A percentile compares a stretch with the other conserved stretches of the same genome.
phyloP scores from a whole-genome alignment of 176 grass and related monocot species.

The Dendrocalamus sinicus region DNA sequence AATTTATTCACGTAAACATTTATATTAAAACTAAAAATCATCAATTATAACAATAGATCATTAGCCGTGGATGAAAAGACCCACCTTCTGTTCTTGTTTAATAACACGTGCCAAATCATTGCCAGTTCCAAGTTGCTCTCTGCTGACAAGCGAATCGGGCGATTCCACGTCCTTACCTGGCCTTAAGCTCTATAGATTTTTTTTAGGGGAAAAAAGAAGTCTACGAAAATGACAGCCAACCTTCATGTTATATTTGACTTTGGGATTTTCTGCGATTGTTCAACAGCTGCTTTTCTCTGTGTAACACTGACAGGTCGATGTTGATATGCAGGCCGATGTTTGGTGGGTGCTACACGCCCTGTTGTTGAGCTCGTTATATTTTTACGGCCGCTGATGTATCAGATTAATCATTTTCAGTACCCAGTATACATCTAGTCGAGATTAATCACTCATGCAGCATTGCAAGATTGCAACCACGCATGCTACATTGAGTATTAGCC shows the following conservation, averaged over 20 bases:
- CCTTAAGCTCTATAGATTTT: not conserved
- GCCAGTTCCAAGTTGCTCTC: too few species aligned
- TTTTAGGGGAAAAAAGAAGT: not conserved
- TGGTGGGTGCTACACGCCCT: too few species aligned
- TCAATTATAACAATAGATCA: too few species aligned
- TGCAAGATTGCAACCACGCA: not conserved
- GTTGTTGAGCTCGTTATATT: too few species aligned
- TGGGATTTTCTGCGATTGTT: not conserved
- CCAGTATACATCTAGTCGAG: not conserved
- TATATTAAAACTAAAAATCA: too few species aligned
- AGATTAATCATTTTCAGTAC: too few species aligned
- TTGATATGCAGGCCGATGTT: not conserved
- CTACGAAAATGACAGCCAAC: conserved; percentile 10
- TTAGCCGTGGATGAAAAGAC: too few species aligned
- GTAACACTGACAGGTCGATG: not conserved
- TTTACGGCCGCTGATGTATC: too few species aligned
- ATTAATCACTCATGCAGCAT: not conserved
- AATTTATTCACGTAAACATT: fast-evolving
- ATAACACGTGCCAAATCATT: too few species aligned
- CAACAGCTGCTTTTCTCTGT: not conserved
- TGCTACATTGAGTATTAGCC: too few species aligned
- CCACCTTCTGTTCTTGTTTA: too few species aligned
- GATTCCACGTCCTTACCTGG: not conserved
- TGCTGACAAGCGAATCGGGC: not conserved
- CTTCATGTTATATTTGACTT: not conserved